Percentiles rank a stretch among this genome's conserved stretches.
Conservation (phyloP, 2,329 filamentous ascomycete species). For the Dothidotthia symphoricarpi region DNA sequence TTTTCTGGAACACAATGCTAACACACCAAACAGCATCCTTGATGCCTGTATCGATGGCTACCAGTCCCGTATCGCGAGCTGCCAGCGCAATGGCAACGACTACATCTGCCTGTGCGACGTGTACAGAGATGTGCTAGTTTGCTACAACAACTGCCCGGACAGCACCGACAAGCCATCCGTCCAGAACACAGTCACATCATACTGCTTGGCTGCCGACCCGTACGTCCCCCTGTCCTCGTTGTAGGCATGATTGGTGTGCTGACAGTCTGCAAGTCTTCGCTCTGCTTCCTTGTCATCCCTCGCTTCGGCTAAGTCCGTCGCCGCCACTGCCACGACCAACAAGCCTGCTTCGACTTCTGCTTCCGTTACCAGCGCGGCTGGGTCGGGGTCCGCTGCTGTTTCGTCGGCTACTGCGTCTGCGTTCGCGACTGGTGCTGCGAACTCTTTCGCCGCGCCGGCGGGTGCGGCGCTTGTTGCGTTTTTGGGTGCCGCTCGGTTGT, state of each 20-base stretch:
- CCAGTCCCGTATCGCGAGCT: slow-evolving; percentile 45
- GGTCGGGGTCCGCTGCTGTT: slow-evolving; percentile 6
- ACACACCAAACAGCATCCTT: slow-evolving; percentile 46
- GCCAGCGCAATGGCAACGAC: slow-evolving; percentile 46
- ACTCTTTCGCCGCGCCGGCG: slow-evolving; percentile 1
- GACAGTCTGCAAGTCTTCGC: slow-evolving; percentile 10
- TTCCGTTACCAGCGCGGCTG: slow-evolving; percentile 6
- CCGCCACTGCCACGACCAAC: slow-evolving; percentile 16
- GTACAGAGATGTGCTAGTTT: slow-evolving; percentile 55
- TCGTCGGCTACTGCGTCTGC: slow-evolving; percentile 13
- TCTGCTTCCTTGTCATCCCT: slow-evolving; percentile 18
- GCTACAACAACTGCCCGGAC: slow-evolving; percentile 64
- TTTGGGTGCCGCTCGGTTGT: slow-evolving; percentile 16
- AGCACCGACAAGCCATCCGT: slow-evolving; percentile 40
- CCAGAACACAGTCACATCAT: slow-evolving; percentile 37
- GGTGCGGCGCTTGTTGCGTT: slow-evolving; percentile 26
- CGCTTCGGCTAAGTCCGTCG: slow-evolving; percentile 19
- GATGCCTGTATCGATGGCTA: slow-evolving; percentile 48
- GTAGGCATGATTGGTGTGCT: not conserved
- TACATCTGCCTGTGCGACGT: slow-evolving; percentile 59
- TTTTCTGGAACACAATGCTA: not conserved
- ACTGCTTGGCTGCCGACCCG: slow-evolving; percentile 46
- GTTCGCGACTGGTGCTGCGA: slow-evolving; percentile 21
- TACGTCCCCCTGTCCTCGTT: slow-evolving; percentile 22
- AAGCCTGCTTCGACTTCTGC: slow-evolving; percentile 5